Evolutionary conservation across 1,284 basidiomycete species (phyloP).

Genomic region (Boletus albobrunnescens): DNA sequence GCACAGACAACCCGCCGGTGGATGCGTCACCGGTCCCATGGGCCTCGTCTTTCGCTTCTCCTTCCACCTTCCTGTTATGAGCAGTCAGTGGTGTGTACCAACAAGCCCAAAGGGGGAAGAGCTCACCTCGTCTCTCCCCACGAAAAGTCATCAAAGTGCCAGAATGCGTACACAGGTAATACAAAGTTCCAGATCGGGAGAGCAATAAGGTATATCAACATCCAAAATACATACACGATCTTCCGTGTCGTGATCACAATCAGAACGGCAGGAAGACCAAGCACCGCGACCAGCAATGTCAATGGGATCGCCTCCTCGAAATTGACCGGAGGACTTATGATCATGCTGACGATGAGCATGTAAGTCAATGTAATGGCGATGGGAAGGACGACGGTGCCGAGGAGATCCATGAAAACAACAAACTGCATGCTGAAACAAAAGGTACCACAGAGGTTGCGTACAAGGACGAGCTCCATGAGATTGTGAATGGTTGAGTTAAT

Average conservation of each 20-base stretch:
- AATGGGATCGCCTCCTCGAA: slow-evolving; percentile 96
- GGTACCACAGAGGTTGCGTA: slow-evolving; percentile 92
- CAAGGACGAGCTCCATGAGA: slow-evolving; percentile 96
- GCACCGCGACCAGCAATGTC: slow-evolving; percentile 82
- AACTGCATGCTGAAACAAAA: slow-evolving; percentile 99
- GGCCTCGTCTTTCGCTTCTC: slow-evolving; percentile 73
- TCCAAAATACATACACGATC: slow-evolving; percentile 95
- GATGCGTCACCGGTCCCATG: slow-evolving; percentile 69
- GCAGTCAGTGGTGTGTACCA: slow-evolving; percentile 14
- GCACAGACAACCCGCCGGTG: slow-evolving; percentile 63
- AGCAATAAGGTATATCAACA: slow-evolving; percentile 91
- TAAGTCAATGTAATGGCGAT: slow-evolving; percentile 93
- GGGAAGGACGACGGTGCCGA: slow-evolving; percentile 93
- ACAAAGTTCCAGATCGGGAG: slow-evolving; percentile 96
- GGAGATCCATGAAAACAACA: slow-evolving; percentile 96
- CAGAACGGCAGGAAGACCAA: slow-evolving; percentile 90
- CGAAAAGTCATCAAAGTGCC: slow-evolving; percentile 99
- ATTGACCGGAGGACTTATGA: slow-evolving; percentile 73
- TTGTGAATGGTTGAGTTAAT: slow-evolving; percentile 99
- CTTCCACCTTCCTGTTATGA: slow-evolving; percentile 80
- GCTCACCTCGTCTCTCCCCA: slow-evolving; percentile 95
- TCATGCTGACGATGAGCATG: slow-evolving; percentile 80
- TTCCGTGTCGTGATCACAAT: slow-evolving; percentile 94
- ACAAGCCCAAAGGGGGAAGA: slow-evolving; percentile 10
- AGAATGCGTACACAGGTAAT: slow-evolving; percentile 92